Evolutionary conservation across 768 basidiomycete genomes (phyloP), one percentile per base, ranked within the genome.

Genomic region (Boletus insuetus): DNA sequence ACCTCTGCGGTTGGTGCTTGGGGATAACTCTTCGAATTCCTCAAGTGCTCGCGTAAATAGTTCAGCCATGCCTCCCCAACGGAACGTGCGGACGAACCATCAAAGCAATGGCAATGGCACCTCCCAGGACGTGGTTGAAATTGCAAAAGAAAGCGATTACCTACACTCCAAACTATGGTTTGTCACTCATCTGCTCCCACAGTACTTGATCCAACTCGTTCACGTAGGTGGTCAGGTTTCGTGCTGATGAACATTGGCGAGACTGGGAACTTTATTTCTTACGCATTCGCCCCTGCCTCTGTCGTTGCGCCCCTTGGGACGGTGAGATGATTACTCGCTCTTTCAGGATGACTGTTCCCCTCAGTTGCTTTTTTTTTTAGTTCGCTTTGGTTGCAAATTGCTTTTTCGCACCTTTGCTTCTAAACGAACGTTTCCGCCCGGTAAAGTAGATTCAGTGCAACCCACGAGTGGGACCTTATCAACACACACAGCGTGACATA

Each of bases 371-470:
- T 34, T n/a, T 19, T 41, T n/a, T 41, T 19, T 51, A 93, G 86
- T 89, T 93, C 70, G 93, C 94, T 3, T 77, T 98, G n/a, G 85
- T 96, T 55, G 92, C 96, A 14, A 98, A 98, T 69, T 98, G 94
- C 65, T 78, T 94, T 39, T 94, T 98, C 59, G 93, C 95, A 1
- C 96, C 96, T 16, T 63, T 93, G 3, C 81, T 98, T 65, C 79
- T 93, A 11, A 78, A 83, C 10, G 92, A 98, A 73, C 81, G 80
- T 6, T 95, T 99, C 67, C 85, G 87, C 35, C 87, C 80, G 73
- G 86, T 87, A 67, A 69, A 71, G 60, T 66, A 16, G 59, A 53
- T 66, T 26, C 20, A 47, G 16, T 56, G 41, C 12, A 22, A 26
- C 47, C 38, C 32, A 32, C 40, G 50, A 49, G 26, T 47, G 44